Evolutionary conservation across 1,139 yeast genomes (phyloP).

Genomic region (Candida neerlandica): DNA sequence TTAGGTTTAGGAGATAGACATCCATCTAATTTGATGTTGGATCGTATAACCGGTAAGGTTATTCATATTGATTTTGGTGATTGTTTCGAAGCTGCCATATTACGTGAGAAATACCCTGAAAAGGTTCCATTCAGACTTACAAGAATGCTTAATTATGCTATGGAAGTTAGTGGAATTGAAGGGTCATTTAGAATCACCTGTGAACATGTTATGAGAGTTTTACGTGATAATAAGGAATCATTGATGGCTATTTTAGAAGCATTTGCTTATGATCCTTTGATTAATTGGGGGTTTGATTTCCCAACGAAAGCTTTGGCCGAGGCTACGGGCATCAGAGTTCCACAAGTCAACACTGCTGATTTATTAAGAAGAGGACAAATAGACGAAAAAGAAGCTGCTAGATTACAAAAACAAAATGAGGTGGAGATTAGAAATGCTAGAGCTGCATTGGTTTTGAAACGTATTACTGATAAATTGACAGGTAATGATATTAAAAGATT

Average conservation of each 20-base stretch:
- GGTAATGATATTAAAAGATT: conserved; percentile 88
- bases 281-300: conserved; percentile 97
- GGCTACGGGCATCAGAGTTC: conserved; percentile 69
- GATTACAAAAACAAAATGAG: conserved; percentile 72
- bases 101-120: conserved; percentile 96
- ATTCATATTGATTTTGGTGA: conserved; percentile 98
- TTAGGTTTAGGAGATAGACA: conserved; percentile 97
- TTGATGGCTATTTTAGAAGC: conserved; percentile 98
- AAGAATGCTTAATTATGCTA: conserved; percentile 95
- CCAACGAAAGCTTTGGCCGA: conserved; percentile 80
- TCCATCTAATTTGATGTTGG: conserved; percentile 95
- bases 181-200: conserved; percentile 96
- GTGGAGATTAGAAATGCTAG: conserved; percentile 86
- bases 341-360: conserved; percentile 67
- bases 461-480: conserved; percentile 89
- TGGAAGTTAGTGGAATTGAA: conserved; percentile 99
- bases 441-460: conserved; percentile 84
- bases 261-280: conserved; percentile 97
- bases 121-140: conserved; percentile 97
- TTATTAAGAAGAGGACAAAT: conserved; percentile 72
- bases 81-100: conserved; percentile 96
- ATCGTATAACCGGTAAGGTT: conserved; percentile 90
- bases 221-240: conserved; percentile 92
- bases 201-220: conserved; percentile 94
- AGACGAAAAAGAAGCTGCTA: conserved; percentile 72